These are phyloP conservation scores for Collybia nuda DNA, from an alignment of 768 basidiomycete species.

Conservation along the genomic window DNA sequence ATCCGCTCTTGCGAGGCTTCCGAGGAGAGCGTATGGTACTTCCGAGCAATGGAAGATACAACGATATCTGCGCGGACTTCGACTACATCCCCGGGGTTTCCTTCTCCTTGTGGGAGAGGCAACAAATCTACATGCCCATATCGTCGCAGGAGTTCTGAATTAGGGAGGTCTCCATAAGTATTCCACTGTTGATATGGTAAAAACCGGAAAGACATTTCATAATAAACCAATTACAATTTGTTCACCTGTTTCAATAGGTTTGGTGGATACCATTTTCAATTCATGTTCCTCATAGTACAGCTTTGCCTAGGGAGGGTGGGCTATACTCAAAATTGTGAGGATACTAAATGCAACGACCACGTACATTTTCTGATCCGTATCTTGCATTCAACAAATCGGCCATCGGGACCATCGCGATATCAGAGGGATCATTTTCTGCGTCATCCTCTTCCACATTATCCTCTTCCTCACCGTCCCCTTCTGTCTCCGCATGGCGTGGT, in stretches of 20 bases:
- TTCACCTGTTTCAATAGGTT: constrained; percentile 68
- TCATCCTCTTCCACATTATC: constrained; percentile 50
- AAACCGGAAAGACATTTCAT: not conserved
- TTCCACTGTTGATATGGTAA: constrained; percentile 64
- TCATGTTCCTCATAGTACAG: constrained; percentile 75
- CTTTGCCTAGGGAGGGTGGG: constrained; percentile 56
- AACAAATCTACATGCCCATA: constrained; percentile 92
- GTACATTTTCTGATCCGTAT: constrained; percentile 80
- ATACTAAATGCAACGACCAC: constrained; percentile 19
- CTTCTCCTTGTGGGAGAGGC: constrained; percentile 47
- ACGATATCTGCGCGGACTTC: constrained; percentile 76
- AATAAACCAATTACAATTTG: constrained; percentile 72
- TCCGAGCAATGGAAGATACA: constrained; percentile 38
- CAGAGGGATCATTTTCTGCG: constrained; percentile 40
- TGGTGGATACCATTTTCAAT: constrained; percentile 82
- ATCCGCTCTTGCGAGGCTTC: constrained; percentile 56
- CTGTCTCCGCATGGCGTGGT: constrained; percentile 10
- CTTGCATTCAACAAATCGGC: constrained; percentile 96
- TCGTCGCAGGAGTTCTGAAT: constrained; percentile 88
- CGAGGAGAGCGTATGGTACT: constrained; percentile 14
- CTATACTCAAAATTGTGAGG: constrained; percentile 4
- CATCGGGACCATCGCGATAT: constrained; percentile 92
- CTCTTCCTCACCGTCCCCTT: constrained; percentile 36
- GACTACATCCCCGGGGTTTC: constrained; percentile 80
- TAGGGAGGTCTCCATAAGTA: constrained; percentile 92